Evolutionary conservation across 306 rosid species (phyloP).

Genomic region (Cercis canadensis): DNA sequence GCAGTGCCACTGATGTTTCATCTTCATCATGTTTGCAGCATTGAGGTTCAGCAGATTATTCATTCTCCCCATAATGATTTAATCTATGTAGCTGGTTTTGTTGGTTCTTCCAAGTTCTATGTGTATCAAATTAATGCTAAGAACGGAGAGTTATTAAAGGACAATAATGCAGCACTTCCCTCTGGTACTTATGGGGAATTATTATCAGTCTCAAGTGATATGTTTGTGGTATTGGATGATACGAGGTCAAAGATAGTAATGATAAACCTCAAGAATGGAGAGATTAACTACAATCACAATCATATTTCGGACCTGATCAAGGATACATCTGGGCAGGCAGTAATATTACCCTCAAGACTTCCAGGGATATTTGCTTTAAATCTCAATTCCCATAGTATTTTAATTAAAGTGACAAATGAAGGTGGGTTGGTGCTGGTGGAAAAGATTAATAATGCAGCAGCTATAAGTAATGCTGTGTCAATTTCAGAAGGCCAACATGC

Average conservation of each 20-base stretch:
- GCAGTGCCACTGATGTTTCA: conserved; percentile 41
- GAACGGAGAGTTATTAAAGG: conserved; percentile 80
- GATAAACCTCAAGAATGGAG: conserved; percentile 64
- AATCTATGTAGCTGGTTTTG: conserved; percentile 69
- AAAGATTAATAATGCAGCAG: conserved; percentile 60
- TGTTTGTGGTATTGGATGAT: conserved; percentile 74
- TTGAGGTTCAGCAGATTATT: conserved; percentile 73
- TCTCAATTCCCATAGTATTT: conserved; percentile 47
- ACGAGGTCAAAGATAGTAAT: conserved; percentile 64
- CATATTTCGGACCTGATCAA: conserved; percentile 58
- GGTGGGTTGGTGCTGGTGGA: conserved; percentile 75
- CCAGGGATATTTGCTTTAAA: conserved; percentile 71
- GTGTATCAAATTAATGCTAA: conserved; percentile 65
- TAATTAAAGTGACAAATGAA: conserved; percentile 65
- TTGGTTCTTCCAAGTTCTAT: conserved; percentile 65
- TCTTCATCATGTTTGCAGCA: conserved; percentile 62
- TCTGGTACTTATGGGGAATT: conserved; percentile 72
- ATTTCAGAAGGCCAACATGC: conserved; percentile 77
- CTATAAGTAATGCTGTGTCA: conserved; percentile 73
- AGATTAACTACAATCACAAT: conserved; percentile 58
- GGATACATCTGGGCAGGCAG: conserved; percentile 61
- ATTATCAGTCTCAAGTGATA: conserved; percentile 65
- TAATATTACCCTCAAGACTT: conserved; percentile 72
- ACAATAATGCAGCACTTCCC: conserved; percentile 54
- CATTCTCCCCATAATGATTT: conserved; percentile 61